Evolutionary conservation across 148 eudicot genomes (phyloP), one percentile per base, ranked within the genome.

Genomic region (Amaranthus cruentus): DNA sequence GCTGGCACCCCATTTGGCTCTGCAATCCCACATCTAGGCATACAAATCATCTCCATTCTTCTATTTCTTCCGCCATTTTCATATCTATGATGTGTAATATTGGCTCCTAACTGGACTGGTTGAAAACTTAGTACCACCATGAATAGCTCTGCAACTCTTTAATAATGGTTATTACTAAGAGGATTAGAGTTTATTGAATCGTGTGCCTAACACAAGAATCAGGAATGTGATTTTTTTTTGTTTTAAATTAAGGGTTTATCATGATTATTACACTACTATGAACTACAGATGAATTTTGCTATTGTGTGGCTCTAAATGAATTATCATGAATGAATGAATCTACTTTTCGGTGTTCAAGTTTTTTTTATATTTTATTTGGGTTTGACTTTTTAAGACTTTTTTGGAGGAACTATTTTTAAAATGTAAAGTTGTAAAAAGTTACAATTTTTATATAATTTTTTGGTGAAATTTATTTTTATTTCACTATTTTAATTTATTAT

Each of bases 1-100:
- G 97, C 97, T 42, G 92, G 97, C 83, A 71, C 72, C 8, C 97
- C 92, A 12, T 86, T 78, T 6, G 89, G 81, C 83, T 89, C 97
- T 4, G 97, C 88, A 15, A 92, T 90, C 7, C 91, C 84, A 51
- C 96, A 85, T 46, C 55, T 55, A 12, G 78, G 55, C 55, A 43
- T 28, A 68, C 15, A 3, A 7, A 72, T 49, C 44, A 5, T 28
- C 38, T 28, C 7, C 44, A 3, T 60, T 21, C 14, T 53, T 0
- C n/a, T 54, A 11, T 13, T 47, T 6, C 62, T 69, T 0, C 10
- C 61, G 6, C 65, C 4, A 47, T 42, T 60, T 21, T 13, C 62
- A 50, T 52, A 50, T 43, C n/a, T 62, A n/a, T 55, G 55, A 42
- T 28, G 7, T 49, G n/a, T 54, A 69, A 77, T 66, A 65, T 62